phyloP scores from a whole-genome alignment of 106 monocot genomes.

The Narthecium ossifragum region DNA sequence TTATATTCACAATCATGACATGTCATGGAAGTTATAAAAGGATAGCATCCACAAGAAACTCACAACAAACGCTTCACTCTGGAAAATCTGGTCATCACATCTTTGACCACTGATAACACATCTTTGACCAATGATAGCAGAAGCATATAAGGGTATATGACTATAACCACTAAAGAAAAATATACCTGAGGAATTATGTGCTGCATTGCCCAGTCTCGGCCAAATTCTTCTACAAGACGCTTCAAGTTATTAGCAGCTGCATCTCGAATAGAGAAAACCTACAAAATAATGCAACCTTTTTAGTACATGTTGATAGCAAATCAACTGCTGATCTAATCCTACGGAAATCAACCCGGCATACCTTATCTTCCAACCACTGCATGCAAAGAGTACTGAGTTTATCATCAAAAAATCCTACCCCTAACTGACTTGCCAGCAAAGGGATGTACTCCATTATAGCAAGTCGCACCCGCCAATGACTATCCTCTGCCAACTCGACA shows the following conservation, averaged over 20 bases:
- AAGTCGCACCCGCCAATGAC: slow-evolving; percentile 82
- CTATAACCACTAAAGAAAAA: no score
- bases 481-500: slow-evolving; percentile 85
- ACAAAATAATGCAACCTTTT: slow-evolving; percentile 1
- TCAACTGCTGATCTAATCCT: neutral
- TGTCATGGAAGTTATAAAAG: no score
- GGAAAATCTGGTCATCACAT: no score
- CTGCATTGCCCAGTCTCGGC: slow-evolving; percentile 85
- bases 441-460: no score
- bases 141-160: no score
- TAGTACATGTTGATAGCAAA: neutral
- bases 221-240: slow-evolving; percentile 87
- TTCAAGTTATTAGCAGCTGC: slow-evolving; percentile 88
- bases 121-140: no score
- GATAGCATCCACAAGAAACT: no score
- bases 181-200: no score
- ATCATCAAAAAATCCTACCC: slow-evolving; percentile 86
- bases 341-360: slow-evolving; percentile 10
- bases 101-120: no score
- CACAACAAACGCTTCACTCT: no score
- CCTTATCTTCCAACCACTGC: slow-evolving; percentile 98
- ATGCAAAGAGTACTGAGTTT: slow-evolving; percentile 84
- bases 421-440: slow-evolving; percentile 79
- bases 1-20: no score
- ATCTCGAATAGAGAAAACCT: slow-evolving; percentile 85